These are phyloP conservation scores for Clonostachys solani DNA, from an alignment of 2,329 filamentous ascomycete genomes.

Conservation along the genomic window DNA sequence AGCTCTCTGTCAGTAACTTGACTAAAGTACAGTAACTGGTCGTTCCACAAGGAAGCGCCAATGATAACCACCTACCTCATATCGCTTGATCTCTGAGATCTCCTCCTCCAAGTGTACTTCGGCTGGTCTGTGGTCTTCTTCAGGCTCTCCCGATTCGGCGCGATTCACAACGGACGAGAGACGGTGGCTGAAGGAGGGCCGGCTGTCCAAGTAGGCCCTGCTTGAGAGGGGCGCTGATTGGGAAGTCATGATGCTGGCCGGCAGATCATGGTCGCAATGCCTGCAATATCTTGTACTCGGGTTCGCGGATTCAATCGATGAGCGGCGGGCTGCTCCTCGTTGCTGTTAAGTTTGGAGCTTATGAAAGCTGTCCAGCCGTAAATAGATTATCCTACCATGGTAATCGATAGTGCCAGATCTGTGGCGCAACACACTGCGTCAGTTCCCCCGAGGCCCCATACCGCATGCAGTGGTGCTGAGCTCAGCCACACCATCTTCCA, in stretches of 20 bases:
- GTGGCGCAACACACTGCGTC: too few species aligned
- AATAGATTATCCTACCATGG: too few species aligned
- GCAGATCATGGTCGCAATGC: constrained; percentile 28
- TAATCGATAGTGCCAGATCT: too few species aligned
- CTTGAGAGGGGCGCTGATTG: constrained; percentile 46
- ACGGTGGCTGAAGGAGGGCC: constrained; percentile 58
- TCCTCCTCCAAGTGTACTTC: constrained; percentile 83
- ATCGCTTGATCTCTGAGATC: constrained; percentile 96
- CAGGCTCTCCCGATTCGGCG: constrained; percentile 57
- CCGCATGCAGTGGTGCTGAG: too few species aligned
- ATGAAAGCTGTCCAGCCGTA: too few species aligned
- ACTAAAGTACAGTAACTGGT: too few species aligned
- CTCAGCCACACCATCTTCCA: too few species aligned
- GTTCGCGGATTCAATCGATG: neutral
- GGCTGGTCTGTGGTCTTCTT: constrained; percentile 42
- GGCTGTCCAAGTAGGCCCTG: constrained; percentile 31
- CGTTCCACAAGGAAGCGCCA: too few species aligned
- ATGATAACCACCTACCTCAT: constrained; percentile 56
- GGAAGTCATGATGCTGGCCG: constrained; percentile 38
- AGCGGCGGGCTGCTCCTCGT: too few species aligned
- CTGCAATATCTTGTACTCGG: neutral
- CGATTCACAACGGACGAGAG: constrained; percentile 64
- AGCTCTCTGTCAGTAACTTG: constrained; percentile 3
- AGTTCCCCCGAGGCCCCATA: too few species aligned
- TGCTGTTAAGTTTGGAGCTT: too few species aligned